These are phyloP conservation scores for Gynochthodes officinalis DNA, from an alignment of 257 asterid species.

Conservation along the genomic window DNA sequence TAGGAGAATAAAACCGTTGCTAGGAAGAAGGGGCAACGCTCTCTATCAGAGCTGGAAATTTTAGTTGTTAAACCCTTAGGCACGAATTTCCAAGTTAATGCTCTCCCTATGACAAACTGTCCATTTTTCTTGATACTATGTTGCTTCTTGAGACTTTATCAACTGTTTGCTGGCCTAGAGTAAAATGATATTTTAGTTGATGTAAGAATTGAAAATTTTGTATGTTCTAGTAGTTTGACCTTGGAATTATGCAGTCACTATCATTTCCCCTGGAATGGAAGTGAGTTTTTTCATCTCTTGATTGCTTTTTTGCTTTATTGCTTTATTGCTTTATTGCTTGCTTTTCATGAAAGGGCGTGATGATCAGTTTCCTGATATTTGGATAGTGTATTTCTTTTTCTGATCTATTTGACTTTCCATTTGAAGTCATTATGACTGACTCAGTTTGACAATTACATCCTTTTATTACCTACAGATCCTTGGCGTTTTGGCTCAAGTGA, in stretches of 20 bases:
- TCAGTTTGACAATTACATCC: slow-evolving; percentile 26
- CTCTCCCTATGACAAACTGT: background rate
- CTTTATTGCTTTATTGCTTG: background rate
- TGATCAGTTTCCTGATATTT: slow-evolving; percentile 20
- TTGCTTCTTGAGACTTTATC: background rate
- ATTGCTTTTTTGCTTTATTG: no score
- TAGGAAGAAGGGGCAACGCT: no score
- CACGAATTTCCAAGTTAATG: background rate
- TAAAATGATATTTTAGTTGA: background rate
- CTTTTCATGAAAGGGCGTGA: background rate
- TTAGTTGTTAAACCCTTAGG: background rate
- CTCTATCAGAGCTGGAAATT: background rate
- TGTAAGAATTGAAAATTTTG: background rate
- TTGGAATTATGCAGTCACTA: background rate
- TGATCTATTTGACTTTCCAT: background rate
- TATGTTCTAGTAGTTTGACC: background rate
- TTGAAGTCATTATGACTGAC: background rate
- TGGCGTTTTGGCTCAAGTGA: slow-evolving; percentile 84
- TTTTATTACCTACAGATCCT: slow-evolving; percentile 49
- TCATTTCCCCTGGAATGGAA: background rate
- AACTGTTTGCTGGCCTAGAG: background rate
- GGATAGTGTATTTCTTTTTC: slow-evolving; percentile 21
- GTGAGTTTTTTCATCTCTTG: background rate
- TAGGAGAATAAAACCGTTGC: background rate
- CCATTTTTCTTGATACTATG: background rate